A percentile compares a stretch with the other conserved stretches of the same genome.
phyloP scores from a whole-genome alignment of 306 rosid species.

The Vigna mungo region DNA sequence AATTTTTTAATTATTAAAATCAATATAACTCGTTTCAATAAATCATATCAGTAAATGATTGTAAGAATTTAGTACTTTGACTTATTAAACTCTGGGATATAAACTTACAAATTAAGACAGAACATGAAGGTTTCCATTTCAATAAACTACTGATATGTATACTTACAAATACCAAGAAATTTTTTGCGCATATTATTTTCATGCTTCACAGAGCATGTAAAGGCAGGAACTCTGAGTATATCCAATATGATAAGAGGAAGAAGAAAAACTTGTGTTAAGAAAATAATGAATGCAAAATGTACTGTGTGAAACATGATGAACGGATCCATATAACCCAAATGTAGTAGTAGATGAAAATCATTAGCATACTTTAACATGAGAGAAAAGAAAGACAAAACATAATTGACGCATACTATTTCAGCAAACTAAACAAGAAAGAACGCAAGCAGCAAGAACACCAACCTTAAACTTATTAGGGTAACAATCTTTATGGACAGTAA shows the following conservation, averaged over 20 bases:
- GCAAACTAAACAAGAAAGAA: not conserved
- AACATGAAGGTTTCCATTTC: not conserved
- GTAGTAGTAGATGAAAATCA: not conserved
- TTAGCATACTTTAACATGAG: not conserved
- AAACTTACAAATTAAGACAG: not conserved
- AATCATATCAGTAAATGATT: not conserved
- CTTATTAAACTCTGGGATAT: not conserved
- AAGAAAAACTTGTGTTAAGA: not conserved
- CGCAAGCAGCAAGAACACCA: not conserved
- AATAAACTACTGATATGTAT: not conserved
- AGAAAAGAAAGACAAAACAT: not conserved
- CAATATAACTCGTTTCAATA: not conserved
- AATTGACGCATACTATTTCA: not conserved
- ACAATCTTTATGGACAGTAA: not conserved
- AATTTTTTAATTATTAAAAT: not conserved
- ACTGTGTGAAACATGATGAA: not conserved
- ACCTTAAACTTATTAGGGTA: not conserved
- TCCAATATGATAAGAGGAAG: not conserved
- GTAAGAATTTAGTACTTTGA: not conserved
- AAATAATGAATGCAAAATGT: not conserved
- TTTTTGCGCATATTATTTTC: not conserved
- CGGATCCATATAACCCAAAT: not conserved
- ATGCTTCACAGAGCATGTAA: not conserved
- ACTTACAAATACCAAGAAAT: not conserved
- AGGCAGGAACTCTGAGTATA: not conserved